These are phyloP conservation scores for Phytophthora brassicae DNA, from an alignment of 352 stramenopile genomes.

Conservation along the genomic window DNA sequence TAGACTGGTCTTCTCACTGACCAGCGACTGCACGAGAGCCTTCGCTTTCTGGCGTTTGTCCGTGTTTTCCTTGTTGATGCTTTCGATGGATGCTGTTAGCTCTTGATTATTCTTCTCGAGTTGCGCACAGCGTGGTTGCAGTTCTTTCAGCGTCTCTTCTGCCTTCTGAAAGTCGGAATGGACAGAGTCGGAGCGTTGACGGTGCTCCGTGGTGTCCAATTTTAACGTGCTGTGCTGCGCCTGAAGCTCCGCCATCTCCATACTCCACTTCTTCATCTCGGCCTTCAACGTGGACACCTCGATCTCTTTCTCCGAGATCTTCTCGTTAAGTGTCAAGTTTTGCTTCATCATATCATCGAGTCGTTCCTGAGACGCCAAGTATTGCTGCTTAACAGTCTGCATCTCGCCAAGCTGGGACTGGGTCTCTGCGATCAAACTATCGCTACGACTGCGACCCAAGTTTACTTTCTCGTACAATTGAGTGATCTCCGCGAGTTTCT, in stretches of 20 bases:
- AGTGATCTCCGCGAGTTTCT: slow-evolving; percentile 51
- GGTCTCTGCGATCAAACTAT: slow-evolving; percentile 58
- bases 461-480: slow-evolving; percentile 66
- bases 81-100: slow-evolving; percentile 39
- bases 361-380: slow-evolving; percentile 35
- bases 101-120: slow-evolving; percentile 68
- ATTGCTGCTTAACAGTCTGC: slow-evolving; percentile 47
- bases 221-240: slow-evolving; percentile 42
- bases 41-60: slow-evolving; percentile 79
- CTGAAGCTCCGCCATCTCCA: slow-evolving; percentile 44
- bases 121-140: slow-evolving; percentile 40
- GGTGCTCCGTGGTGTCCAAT: slow-evolving; percentile 43
- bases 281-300: slow-evolving; percentile 43
- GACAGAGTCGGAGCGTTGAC: slow-evolving; percentile 47
- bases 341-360: slow-evolving; percentile 51
- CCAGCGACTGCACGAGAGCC: slow-evolving; percentile 59
- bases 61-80: slow-evolving; percentile 52
- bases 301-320: slow-evolving; percentile 56
- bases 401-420: slow-evolving; percentile 44
- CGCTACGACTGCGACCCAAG: slow-evolving; percentile 52
- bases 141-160: slow-evolving; percentile 34
- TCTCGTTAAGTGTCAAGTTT: slow-evolving; percentile 59
- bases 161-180: slow-evolving; percentile 49
- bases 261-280: slow-evolving; percentile 49
- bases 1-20: slow-evolving; percentile 63